A percentile compares a stretch with the other conserved stretches of the same genome.
phyloP scores from a whole-genome alignment of 1,284 basidiomycete genomes.

The Boletus albobrunnescens region DNA sequence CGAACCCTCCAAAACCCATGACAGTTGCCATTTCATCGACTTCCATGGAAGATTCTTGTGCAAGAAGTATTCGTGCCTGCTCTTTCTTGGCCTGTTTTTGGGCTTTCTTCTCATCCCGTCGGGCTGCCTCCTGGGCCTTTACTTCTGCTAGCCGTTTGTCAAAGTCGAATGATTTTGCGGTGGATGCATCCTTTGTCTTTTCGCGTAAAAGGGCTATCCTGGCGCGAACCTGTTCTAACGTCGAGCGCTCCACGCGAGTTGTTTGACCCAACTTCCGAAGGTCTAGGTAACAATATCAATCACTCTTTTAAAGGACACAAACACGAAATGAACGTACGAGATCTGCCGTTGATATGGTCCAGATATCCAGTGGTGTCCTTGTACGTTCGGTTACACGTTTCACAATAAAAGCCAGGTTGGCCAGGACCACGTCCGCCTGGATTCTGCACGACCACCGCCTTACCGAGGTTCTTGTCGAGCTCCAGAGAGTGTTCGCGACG shows the following conservation, averaged over 20 bases:
- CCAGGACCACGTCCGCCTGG: conserved; percentile 76
- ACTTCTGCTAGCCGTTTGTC: conserved; percentile 83
- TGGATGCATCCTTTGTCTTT: conserved; percentile 74
- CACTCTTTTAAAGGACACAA: not conserved
- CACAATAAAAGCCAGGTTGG: conserved; percentile 90
- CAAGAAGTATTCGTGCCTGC: conserved; percentile 58
- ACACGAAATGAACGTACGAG: conserved; percentile 59
- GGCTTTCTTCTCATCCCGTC: conserved; percentile 66
- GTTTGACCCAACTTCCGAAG: conserved; percentile 90
- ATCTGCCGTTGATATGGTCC: conserved; percentile 93
- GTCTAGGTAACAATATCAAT: conserved; percentile 49
- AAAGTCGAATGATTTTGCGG: conserved; percentile 90
- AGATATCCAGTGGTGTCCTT: conserved; percentile 93
- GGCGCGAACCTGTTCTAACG: conserved; percentile 85
- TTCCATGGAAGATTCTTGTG: conserved; percentile 49
- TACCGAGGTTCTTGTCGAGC: conserved; percentile 87
- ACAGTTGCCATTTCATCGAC: conserved; percentile 70
- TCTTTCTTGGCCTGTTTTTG: conserved; percentile 72
- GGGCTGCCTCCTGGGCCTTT: conserved; percentile 62
- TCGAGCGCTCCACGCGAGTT: conserved; percentile 86
- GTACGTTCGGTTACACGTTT: conserved; percentile 84
- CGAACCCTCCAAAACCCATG: conserved; percentile 95
- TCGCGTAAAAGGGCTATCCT: conserved; percentile 87
- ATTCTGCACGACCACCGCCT: conserved; percentile 89
- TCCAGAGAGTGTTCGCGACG: conserved; percentile 77